These are phyloP conservation scores for Acanthamoeba divionensis DNA, from an alignment of 208 protist genomes.

Conservation along the genomic window DNA sequence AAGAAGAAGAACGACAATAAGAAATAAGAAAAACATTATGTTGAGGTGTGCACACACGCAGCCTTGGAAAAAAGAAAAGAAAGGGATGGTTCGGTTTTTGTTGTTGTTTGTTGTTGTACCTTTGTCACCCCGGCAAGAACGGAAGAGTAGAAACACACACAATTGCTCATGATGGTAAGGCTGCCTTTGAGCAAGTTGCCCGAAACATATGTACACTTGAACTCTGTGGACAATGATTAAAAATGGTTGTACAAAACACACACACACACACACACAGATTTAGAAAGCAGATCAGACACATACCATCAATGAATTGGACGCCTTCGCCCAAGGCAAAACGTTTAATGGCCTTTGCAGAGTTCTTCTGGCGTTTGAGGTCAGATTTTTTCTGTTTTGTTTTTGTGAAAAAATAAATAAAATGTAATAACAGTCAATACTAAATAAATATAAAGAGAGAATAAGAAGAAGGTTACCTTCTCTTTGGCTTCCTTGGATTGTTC, in stretches of 20 bases:
- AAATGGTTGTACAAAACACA: too few relatives aligned
- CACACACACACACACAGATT: not conserved
- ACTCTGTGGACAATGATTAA: not conserved
- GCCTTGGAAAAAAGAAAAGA: not conserved
- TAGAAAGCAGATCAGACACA: not conserved
- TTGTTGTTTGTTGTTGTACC: not conserved
- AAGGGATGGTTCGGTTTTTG: not conserved
- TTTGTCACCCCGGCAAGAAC: not conserved
- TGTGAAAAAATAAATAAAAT: too few relatives aligned
- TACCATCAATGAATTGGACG: not conserved
- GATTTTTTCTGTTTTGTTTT: not conserved
- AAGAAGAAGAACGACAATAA: too few relatives aligned
- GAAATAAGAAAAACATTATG: too few relatives aligned
- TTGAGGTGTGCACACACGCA: too few relatives aligned
- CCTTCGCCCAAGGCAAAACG: not conserved
- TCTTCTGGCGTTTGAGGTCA: constrained; percentile 9
- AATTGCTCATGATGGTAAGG: constrained; percentile 1
- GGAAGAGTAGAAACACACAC: not conserved
- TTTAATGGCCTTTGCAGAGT: not conserved
- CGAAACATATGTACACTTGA: constrained; percentile 3
- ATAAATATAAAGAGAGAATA: too few relatives aligned
- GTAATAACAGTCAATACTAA: too few relatives aligned
- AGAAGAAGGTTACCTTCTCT: too few relatives aligned
- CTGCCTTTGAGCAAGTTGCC: not conserved
- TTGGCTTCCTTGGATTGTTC: not conserved